phyloP scores from a whole-genome alignment of 1,139 yeast species.

The Sugiyamaella novakii region DNA sequence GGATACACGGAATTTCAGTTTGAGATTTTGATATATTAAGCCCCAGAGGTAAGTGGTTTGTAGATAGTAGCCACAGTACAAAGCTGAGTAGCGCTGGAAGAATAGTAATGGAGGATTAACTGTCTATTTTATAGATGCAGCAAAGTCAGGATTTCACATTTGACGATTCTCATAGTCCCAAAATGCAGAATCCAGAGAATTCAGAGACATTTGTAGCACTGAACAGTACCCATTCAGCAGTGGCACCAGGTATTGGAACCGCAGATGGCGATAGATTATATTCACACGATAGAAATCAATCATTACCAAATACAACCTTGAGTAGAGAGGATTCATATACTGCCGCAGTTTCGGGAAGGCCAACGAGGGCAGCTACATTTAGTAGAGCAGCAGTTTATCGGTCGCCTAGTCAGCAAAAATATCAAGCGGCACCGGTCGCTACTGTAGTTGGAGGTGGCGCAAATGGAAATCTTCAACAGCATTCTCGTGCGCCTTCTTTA shows the following conservation, averaged over 20 bases:
- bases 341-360: conserved; percentile 25
- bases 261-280: not conserved
- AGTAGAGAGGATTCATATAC: conserved; percentile 22
- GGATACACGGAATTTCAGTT: no score
- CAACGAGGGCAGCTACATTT: conserved; percentile 37
- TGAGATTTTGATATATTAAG: no score
- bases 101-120: no score
- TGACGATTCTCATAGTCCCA: conserved; percentile 13
- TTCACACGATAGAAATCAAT: conserved; percentile 38
- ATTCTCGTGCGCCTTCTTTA: not conserved
- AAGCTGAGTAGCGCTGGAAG: no score
- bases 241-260: conserved; percentile 1
- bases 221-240: not conserved
- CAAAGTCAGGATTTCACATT: conserved; percentile 14
- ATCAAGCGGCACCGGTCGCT: conserved; percentile 4
- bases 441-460: not conserved
- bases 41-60: no score
- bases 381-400: conserved; percentile 25
- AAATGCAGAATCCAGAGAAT: conserved; percentile 7
- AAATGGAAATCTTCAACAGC: conserved; percentile 9
- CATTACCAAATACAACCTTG: conserved; percentile 34
- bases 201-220: not conserved
- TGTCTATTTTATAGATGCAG: conserved; percentile 14
- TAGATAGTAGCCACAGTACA: no score
- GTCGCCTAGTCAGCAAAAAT: conserved; percentile 13